Percentiles rank a stretch among this genome's conserved stretches.
Conservation (phyloP, 1,284 basidiomycete species). For the Sanghuangporus sanghuang region DNA sequence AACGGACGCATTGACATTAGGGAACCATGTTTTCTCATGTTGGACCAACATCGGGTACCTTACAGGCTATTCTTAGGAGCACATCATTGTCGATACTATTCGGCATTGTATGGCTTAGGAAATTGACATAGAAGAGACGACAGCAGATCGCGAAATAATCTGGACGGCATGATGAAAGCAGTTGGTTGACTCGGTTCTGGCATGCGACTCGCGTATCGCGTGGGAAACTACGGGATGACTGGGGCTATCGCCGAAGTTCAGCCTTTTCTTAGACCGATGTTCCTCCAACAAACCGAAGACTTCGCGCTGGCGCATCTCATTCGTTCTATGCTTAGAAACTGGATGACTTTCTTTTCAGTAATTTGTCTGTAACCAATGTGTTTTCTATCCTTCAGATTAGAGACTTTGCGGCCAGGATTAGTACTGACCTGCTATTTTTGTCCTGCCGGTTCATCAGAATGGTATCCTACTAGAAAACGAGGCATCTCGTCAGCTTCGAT, state of each 20-base stretch:
- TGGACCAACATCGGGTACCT: not conserved
- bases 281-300: constrained; percentile 3
- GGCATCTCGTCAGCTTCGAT: too few relatives aligned
- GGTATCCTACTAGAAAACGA: too few relatives aligned
- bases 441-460: too few relatives aligned
- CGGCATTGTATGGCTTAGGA: not conserved
- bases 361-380: not conserved
- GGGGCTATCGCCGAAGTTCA: not conserved
- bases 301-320: not conserved
- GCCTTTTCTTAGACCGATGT: not conserved
- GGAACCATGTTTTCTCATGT: not conserved
- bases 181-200: not conserved
- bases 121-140: not conserved
- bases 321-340: not conserved
- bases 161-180: not conserved
- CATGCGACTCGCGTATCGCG: not conserved
- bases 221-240: not conserved
- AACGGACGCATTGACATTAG: not conserved
- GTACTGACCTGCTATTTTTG: too few relatives aligned
- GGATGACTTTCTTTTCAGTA: not conserved
- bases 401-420: not conserved
- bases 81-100: not conserved
- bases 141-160: not conserved
- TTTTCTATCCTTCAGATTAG: not conserved
- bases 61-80: not conserved